Base-by-base conservation (phyloP, 2,329 filamentous ascomycete species). In the Cucurbitaria berberidis region DNA sequence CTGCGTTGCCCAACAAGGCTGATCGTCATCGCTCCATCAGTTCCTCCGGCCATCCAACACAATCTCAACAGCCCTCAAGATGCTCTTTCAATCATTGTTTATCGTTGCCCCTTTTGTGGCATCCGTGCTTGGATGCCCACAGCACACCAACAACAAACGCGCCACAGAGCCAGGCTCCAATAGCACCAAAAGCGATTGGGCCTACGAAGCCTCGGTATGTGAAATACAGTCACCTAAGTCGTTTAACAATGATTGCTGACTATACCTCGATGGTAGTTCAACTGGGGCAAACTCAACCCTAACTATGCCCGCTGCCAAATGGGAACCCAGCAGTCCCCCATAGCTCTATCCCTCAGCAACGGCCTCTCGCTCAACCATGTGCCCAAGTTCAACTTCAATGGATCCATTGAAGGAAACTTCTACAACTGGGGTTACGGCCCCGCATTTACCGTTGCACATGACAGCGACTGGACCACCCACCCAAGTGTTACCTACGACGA, bases 341-440 rank as follows among this genome's bases (percentile, higher is more conserved):
- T 83, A 45, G 69, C 74, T 0, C 74, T 83, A 7, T 68, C 63
- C 8, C 66, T 77, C 26, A 62, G 67, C 19, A 68, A 76, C 48
- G 78, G 78, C 7, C 69, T 80, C 4, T 74, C 78, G 2, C 55
- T 64, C 18, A 70, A 68, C 22, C 79, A 81, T 60, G 66, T 66
- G 1, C 73, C 78, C 4, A 62, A 41, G 15, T 82, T 82, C 68
- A 70, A 76, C 58, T 81, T 80, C 64, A 60, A 68, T 4, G 55
- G 61, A 48, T 55, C 67, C 13, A 61, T 74, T 4, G 44, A 60
- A 1, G 80, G 80, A 1, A 72, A 73, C 42, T 74, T 80, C 51
- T 76, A 72, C 70, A 82, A 83, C 60, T 82, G 79, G 78, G 77
- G 78, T 18, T 81, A 81, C 51, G 80, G 81, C 4, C 76, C 78